Percentiles rank a stretch among this genome's conserved stretches.
Evolutionary conservation across 1,284 basidiomycete species (phyloP).

Genomic region (Rhodofomes roseus): DNA sequence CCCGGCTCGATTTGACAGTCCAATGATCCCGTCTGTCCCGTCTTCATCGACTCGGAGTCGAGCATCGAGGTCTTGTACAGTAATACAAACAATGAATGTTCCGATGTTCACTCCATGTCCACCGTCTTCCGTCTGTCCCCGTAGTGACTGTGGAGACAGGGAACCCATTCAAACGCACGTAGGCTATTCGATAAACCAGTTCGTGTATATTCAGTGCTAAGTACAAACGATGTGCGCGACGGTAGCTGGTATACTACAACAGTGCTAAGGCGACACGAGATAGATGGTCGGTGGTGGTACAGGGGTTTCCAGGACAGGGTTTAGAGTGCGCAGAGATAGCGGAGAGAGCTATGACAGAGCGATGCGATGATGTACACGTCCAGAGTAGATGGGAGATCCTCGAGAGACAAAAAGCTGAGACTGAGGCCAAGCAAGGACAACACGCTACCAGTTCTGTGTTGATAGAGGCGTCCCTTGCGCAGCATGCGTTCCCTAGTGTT

Average conservation of each 20-base stretch:
- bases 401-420: neutral
- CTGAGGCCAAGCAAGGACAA: neutral
- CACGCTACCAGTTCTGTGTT: neutral
- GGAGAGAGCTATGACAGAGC: neutral
- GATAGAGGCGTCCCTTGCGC: neutral
- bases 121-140: too few species aligned
- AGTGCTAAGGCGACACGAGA: neutral
- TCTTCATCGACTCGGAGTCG: too few species aligned
- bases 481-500: neutral
- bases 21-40: too few species aligned
- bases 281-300: neutral
- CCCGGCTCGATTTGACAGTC: too few species aligned
- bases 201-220: too few species aligned
- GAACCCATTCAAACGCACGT: too few species aligned
- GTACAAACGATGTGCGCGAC: neutral
- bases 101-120: too few species aligned
- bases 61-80: too few species aligned
- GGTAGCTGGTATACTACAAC: conserved; percentile 1
- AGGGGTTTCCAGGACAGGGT: neutral
- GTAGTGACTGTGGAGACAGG: too few species aligned
- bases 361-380: conserved; percentile 1
- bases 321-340: neutral
- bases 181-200: too few species aligned
- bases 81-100: too few species aligned
- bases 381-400: neutral